Evolutionary conservation across 805 yeast species (phyloP), one percentile per base, ranked within the genome.

Genomic region (Starmera caribaea): DNA sequence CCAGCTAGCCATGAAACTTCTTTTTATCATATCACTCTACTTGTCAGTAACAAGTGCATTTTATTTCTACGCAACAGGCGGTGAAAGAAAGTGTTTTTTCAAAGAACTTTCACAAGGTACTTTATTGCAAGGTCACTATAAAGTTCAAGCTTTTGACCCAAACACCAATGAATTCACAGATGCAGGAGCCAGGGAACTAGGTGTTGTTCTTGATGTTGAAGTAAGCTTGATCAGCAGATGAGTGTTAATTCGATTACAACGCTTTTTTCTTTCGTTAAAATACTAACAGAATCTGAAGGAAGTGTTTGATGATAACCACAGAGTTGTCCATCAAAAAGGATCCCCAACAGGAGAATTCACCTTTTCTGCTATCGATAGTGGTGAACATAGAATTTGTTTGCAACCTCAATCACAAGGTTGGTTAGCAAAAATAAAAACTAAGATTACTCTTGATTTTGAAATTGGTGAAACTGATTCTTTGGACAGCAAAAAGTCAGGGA

Each of bases 371-470:
- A 60, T 74, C 32, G 89, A 80, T 46, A 66, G 81, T 14, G 92
- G 92, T 50, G 90, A 82, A 54, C 90, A 82, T 63, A 77, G 76
- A 60, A 74, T 82, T 56, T 82, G 92, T 60, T 65, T 82, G 45
- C 67, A 64, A 45, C 67, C 70, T n/a, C 65, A 63, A 42, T 55
- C 65, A 7, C 58, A 55, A 13, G 86, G 83, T 39, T 82, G 88
- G 79, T 69, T 83, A 52, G 68, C 74, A 43, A 73, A 74, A 52
- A 66, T 69, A 48, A 66, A 65, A 42, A 74, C 79, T 41, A 70
- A 79, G 52, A 66, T 79, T 40, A 70, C 71, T 43, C 71, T 82
- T 42, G 86, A 81, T 45, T 69, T 82, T 50, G 79, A 74, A 34
- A 68, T 78, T 42, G 90, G 88, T 21, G 76, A 80, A 36, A 78